Conservation (phyloP, 2,329 filamentous ascomycete species). For the Pseudocercospora fuligena region DNA sequence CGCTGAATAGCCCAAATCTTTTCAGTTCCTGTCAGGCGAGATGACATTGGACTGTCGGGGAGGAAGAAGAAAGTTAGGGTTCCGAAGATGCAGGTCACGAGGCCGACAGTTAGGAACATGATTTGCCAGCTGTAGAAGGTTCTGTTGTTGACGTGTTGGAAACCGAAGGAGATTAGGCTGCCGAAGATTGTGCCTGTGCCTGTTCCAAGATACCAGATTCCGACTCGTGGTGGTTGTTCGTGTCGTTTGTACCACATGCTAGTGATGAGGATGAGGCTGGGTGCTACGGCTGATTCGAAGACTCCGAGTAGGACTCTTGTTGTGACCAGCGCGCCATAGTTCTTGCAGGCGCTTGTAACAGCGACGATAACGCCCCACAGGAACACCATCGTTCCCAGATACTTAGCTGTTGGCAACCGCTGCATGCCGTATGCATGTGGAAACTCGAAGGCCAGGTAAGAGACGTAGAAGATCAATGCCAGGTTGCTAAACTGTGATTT, state of each 20-base stretch:
- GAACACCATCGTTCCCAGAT: conserved; percentile 50
- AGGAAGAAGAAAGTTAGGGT: conserved; percentile 38
- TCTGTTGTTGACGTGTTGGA: conserved; percentile 51
- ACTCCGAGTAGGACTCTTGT: conserved; percentile 58
- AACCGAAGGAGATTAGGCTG: conserved; percentile 60
- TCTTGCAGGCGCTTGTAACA: conserved; percentile 56
- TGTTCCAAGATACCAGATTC: conserved; percentile 70
- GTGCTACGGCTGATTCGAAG: conserved; percentile 60
- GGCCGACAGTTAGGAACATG: conserved; percentile 52
- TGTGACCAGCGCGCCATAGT: conserved; percentile 55
- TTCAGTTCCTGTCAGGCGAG: conserved; percentile 36
- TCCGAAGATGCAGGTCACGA: conserved; percentile 48
- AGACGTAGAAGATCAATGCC: conserved; percentile 44
- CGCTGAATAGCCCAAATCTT: conserved; percentile 45
- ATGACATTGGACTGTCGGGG: conserved; percentile 39
- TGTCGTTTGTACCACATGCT: conserved; percentile 48
- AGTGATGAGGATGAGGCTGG: conserved; percentile 60
- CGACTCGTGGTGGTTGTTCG: conserved; percentile 67
- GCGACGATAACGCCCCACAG: conserved; percentile 57
- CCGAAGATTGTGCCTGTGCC: conserved; percentile 63
- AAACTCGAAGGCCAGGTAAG: conserved; percentile 46
- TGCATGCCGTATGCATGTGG: conserved; percentile 58
- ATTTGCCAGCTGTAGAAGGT: conserved; percentile 58
- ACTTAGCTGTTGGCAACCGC: conserved; percentile 59
- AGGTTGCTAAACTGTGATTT: conserved; percentile 45